Evolutionary conservation across 768 basidiomycete genomes (phyloP), one percentile per base, ranked within the genome.

Genomic region (Boletellus emodensis): DNA sequence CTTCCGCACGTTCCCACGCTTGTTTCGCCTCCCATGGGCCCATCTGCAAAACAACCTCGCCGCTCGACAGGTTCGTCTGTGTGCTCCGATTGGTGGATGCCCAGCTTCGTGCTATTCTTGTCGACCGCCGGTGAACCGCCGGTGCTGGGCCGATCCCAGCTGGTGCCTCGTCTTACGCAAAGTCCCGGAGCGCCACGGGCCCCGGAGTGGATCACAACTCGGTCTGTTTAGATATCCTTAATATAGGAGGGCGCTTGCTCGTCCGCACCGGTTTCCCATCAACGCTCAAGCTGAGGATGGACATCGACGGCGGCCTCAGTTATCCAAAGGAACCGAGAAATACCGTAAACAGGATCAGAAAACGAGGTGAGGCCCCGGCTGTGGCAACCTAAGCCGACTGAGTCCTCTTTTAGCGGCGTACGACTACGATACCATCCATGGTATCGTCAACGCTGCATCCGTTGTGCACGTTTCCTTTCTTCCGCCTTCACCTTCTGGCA

Each of bases 271-370:
- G 13, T 38, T 38, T 38, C 18, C 18, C 34, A 13, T 28, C 26
- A 45, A 11, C 32, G 15, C 32, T 46, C 26, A 33, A 70, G 20
- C 20, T 3, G 20, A 20, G 20, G 56, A 83, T 82, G 18, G 79
- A 82, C 4, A 77, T 77, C 0, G 77, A 77, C 11, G 40, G 53
- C n/a, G 0, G 28, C 11, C 35, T 20, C 7, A 54, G 52, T 57
- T 84, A 83, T 65, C 79, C 79, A 0, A 64, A 54, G 38, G 56
- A 53, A 49, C 20, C 6, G 14, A 52, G 49, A 22, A 62, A 64
- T 40, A 56, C 62, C 3, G 59, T 62, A 34, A 62, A 64, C 35
- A 64, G 61, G 53, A n/a, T 56, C 41, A 55, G 33, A 42, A 64
- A 62, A 40, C 56, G 52, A 49, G 61, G 62, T 64, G 22, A 55